Percentiles rank a stretch among this genome's conserved stretches.
phyloP scores from a whole-genome alignment of 371 early-diverging fungal genomes.

The Mucor plumbeus region DNA sequence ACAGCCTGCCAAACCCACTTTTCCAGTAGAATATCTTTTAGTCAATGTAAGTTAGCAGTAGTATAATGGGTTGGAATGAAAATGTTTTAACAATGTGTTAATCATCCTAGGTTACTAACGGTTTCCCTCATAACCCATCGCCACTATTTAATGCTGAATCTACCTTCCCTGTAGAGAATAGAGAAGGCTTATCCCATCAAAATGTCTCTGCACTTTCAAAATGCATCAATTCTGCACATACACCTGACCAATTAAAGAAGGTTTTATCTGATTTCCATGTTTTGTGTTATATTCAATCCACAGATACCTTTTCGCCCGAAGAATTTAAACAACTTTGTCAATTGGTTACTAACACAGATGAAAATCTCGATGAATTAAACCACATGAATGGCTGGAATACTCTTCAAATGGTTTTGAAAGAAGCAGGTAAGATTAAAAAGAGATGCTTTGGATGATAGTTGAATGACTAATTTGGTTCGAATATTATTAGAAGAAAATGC shows the following conservation, averaged over 20 bases:
- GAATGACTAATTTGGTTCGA: not conserved
- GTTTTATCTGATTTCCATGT: constrained; percentile 85
- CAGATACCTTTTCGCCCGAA: constrained; percentile 51
- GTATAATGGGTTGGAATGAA: not conserved
- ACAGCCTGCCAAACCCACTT: constrained; percentile 88
- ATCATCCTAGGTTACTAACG: constrained; percentile 80
- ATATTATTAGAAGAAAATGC: no score
- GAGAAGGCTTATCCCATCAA: constrained; percentile 42
- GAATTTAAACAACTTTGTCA: constrained; percentile 65
- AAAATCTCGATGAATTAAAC: constrained; percentile 49
- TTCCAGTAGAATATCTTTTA: constrained; percentile 95
- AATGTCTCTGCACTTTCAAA: constrained; percentile 56
- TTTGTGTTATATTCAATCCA: constrained; percentile 68
- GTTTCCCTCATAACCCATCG: constrained; percentile 85
- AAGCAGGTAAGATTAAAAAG: constrained; percentile 48
- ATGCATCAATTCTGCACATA: constrained; percentile 48
- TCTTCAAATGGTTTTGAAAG: constrained; percentile 67
- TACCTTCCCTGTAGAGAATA: constrained; percentile 74
- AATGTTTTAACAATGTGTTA: not conserved
- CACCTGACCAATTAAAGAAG: constrained; percentile 41
- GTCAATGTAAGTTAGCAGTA: constrained; percentile 75
- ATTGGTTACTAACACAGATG: constrained; percentile 53
- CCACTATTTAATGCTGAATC: constrained; percentile 72
- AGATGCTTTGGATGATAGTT: no score
- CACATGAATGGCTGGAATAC: constrained; percentile 82